A percentile compares a stretch with the other conserved stretches of the same genome.
These are phyloP conservation scores for Didymella pinodella DNA, from an alignment of 2,329 filamentous ascomycete genomes.

Conservation along the genomic window DNA sequence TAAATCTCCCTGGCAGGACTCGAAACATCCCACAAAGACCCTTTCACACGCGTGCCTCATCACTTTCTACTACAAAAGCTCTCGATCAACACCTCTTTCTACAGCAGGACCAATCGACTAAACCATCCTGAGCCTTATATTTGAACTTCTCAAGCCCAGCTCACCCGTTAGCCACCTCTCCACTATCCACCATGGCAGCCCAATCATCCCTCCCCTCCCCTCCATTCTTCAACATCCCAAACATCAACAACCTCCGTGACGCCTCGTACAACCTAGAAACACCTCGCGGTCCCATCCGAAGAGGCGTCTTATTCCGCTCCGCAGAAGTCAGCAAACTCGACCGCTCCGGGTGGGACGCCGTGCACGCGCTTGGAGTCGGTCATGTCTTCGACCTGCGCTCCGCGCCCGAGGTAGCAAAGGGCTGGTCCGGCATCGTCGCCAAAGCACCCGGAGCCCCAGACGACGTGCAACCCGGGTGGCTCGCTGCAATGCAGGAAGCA, in stretches of 20 bases:
- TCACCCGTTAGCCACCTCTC: neutral
- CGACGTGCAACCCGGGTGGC: slow-evolving; percentile 44
- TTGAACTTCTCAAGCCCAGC: neutral
- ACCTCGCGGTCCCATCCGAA: slow-evolving; percentile 55
- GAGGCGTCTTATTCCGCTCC: slow-evolving; percentile 69
- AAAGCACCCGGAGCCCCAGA: slow-evolving; percentile 42
- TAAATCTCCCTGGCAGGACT: neutral
- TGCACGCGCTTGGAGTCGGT: slow-evolving; percentile 63
- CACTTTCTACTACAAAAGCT: neutral
- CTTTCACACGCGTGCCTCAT: neutral
- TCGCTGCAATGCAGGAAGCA: slow-evolving; percentile 40
- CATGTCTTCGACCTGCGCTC: slow-evolving; percentile 75
- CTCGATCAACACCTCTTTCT: no score
- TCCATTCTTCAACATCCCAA: slow-evolving; percentile 46
- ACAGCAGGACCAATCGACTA: no score
- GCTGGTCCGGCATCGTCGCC: slow-evolving; percentile 31
- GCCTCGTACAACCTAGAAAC: slow-evolving; percentile 23
- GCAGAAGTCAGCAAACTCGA: slow-evolving; percentile 64
- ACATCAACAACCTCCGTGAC: slow-evolving; percentile 49
- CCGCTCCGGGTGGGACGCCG: slow-evolving; percentile 28
- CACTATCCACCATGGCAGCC: neutral
- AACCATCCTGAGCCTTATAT: neutral
- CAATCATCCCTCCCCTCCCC: slow-evolving; percentile 26
- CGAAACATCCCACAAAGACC: no score
- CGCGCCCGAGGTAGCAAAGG: slow-evolving; percentile 63